Evolutionary conservation across 2,329 filamentous ascomycete species (phyloP).

Genomic region (Aureobasidium uvarum): DNA sequence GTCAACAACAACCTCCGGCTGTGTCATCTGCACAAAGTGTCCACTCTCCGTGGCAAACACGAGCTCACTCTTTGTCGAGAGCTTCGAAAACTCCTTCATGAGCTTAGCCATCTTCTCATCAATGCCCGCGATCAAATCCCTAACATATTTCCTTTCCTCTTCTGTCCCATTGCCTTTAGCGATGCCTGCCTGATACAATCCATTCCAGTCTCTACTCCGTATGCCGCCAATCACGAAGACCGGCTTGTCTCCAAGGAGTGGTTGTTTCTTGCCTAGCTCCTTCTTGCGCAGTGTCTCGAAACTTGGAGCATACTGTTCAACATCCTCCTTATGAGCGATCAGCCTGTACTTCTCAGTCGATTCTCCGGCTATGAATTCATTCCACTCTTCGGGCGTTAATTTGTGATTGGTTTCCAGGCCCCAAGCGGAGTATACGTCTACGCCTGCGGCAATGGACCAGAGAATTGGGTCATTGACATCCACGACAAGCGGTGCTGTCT

Average conservation of each 20-base stretch:
- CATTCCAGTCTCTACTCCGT: slow-evolving; percentile 36
- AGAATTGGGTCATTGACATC: not conserved
- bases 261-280: slow-evolving; percentile 33
- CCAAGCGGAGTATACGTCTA: not conserved
- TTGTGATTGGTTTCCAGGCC: not conserved
- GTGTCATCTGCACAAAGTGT: slow-evolving; percentile 40
- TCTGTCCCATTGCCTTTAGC: slow-evolving; percentile 39
- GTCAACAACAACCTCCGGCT: slow-evolving; percentile 40
- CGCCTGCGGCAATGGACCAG: not conserved
- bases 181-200: slow-evolving; percentile 38
- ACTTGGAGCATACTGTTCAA: slow-evolving; percentile 29
- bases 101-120: slow-evolving; percentile 37
- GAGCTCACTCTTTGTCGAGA: slow-evolving; percentile 36
- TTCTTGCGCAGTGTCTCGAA: slow-evolving; percentile 38
- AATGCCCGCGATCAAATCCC: slow-evolving; percentile 34
- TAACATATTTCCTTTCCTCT: slow-evolving; percentile 31
- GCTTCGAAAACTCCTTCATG: slow-evolving; percentile 35
- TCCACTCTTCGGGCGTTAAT: not conserved
- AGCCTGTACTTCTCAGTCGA: not conserved
- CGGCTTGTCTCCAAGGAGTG: slow-evolving; percentile 31
- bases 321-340: slow-evolving; percentile 25
- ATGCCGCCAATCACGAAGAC: slow-evolving; percentile 35
- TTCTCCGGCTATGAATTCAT: not conserved
- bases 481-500: not conserved
- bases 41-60: slow-evolving; percentile 39